Base-by-base conservation (phyloP, 495 filamentous ascomycete genomes). In the Penicillium samsonianum region DNA sequence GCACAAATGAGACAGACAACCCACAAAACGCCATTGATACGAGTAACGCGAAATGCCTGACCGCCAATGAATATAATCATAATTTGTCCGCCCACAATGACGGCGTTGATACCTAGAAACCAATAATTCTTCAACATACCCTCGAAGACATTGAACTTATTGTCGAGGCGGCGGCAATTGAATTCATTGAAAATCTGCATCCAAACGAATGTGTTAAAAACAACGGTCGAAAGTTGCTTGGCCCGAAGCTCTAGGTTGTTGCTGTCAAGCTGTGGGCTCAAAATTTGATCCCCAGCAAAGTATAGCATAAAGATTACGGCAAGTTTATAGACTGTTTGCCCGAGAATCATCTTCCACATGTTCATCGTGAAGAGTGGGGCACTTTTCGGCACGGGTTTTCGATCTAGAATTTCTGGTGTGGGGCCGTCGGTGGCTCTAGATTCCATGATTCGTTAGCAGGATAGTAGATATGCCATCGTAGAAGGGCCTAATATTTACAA, bases 301-400 rank as follows among this genome's bases (percentile, higher is more conserved):
- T 91, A 90, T 30, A 95, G 78, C 58, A 90, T 73, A 61, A 94
- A 88, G 0, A 88, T 93, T 40, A 91, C 80, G 22, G 77, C 78
- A 4, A 96, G 82, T 67, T 96, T 90, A 67, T 90, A 95, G 35
- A 93, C 74, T 3, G 91, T 85, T 64, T 96, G 90, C 22, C 90
- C 90, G 31, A 92, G 78, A 56, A 96, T 94, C 91, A 96, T 96
- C 73, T 96, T 96, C 91, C 91, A 96, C 91, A 96, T 96, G 25
- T 85, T 92, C 23, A 86, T 73, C 3, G 89, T 90, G 66, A 96
- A 88, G 20, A 96, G 83, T 4, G 86, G 81, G 33, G 89, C 83
- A 12, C 80, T 83, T 68, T 89, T 91, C 14, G 84, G 85, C n/a
- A 89, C 85, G 14, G 91, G 91, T 68, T 90, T 90, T 37, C 91